Base-by-base conservation (phyloP, 2,329 filamentous ascomycete species). In the Curvularia hawaiiensis region DNA sequence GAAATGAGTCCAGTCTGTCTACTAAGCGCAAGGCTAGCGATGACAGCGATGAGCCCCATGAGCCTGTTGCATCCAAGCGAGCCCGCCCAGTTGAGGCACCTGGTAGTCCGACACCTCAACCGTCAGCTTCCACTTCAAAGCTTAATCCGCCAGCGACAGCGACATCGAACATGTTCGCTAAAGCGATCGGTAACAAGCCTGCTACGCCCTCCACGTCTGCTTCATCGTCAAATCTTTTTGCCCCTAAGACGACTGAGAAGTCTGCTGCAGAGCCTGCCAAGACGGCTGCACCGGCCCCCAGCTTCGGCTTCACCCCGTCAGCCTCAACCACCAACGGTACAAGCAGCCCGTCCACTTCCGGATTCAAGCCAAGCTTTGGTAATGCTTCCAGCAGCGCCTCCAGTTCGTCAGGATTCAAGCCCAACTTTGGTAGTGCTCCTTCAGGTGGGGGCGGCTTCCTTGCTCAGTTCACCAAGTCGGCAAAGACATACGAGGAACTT, bases 401-500 rank as follows among this genome's bases (percentile, higher is more conserved):
- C 1, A 22, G 28, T 20, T 35, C 43, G 9, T 10, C 26, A 11
- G 58, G 61, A 1, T 67, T 67, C 61, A 61, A 56, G 45, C 60
- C 65, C 12, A 58, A 40, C 33, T 62, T 55, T 20, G 55, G 55
- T 41, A 56, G 30, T 45, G 33, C 39, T 44, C 41, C 64, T 4
- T 49, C 56, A 40, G 54, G 63, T 52, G 59, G 45, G 18, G 53
- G 60, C n/a, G 62, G 62, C 45, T 71, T 72, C 45, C 52, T 71
- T 26, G 59, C 58, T 20, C 70, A 73, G 35, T 76, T 75, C 53
- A 63, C 67, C 10, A 67, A 69, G 48, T 66, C 54, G 2, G 69
- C 71, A 10, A 75, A 73, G 59, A 68, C 70, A 0, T 68, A 65
- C 28, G 71, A 75, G 44, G 55, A 75, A 51, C 68, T 75, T 35